Base-by-base conservation (phyloP, 2,329 filamentous ascomycete genomes). In the Alternaria burnsii region DNA sequence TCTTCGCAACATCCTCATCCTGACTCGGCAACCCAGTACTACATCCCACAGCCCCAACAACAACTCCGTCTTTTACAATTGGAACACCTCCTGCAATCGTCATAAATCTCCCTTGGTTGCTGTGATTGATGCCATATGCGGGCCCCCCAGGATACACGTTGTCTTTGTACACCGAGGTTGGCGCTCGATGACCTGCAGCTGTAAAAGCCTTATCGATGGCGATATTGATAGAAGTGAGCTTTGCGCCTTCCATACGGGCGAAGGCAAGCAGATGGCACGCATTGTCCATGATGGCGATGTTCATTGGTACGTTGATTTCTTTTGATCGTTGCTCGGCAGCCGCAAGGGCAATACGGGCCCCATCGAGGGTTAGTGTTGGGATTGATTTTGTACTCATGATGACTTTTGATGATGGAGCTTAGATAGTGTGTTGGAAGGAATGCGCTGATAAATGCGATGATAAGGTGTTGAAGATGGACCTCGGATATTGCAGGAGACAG, bases 201-300 rank as follows among this genome's bases (percentile, higher is more conserved):
- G 85, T 87, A 70, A 86, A 87, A 16, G 85, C 85, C 63, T 87
- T 85, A 50, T 89, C 87, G 14, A 91, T 89, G 1, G 87, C 84
- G 71, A 90, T 84, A 73, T 86, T 85, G 67, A 72, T 70, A 4
- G 85, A 81, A n/a, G 82, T 84, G 14, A 83, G 67, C 63, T 84
- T 84, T 20, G 82, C 82, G 59, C 74, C 77, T 64, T 82, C 81
- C 81, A 83, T 83, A 67, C 82, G 81, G 18, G 72, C 73, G 71
- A 84, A 84, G 65, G 80, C 78, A 34, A 84, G 74, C 42, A 84
- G 79, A 58, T 83, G 80, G 38, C 79, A 78, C 30, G 79, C 76
- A 30, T 74, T 67, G 69, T 84, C 82, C 57, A 83, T 78, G 57
- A 84, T 72, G 58, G 82, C 82, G 59, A 84, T 84, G 76, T 84